Conservation (phyloP, 139 green algal genomes). For the Pseudopediastrum boryanum region DNA sequence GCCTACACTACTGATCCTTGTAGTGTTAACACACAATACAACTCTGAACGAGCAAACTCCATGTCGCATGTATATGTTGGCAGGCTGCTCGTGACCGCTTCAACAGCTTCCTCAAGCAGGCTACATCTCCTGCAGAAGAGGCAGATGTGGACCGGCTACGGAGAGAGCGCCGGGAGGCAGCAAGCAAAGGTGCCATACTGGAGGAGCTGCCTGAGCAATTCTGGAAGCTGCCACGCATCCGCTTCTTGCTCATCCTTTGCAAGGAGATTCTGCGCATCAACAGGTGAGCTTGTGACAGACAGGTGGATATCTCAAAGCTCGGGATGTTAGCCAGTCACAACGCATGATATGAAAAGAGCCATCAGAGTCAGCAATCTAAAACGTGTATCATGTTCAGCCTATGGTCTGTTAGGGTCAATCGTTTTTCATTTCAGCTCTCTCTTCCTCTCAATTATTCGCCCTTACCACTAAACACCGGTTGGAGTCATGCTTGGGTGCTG, state of each 20-base stretch:
- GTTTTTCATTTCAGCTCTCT: not conserved
- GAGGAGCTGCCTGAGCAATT: constrained; percentile 39
- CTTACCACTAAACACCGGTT: no score
- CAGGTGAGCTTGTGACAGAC: not conserved
- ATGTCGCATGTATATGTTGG: no score
- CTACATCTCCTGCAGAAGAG: constrained; percentile 36
- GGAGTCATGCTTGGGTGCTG: no score
- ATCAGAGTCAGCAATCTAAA: not conserved
- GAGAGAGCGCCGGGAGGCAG: constrained; percentile 14
- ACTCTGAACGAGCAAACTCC: no score
- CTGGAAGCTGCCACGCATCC: constrained; percentile 43
- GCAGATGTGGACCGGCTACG: constrained; percentile 45
- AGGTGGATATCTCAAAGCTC: not conserved
- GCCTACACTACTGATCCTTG: no score
- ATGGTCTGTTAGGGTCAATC: not conserved
- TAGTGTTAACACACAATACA: no score
- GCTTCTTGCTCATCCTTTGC: constrained; percentile 53
- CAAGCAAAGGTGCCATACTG: constrained; percentile 2
- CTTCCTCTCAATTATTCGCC: no score
- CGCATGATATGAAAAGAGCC: no score
- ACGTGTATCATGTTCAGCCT: no score
- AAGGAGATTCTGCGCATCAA: constrained; percentile 51
- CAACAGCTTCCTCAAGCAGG: constrained; percentile 42
- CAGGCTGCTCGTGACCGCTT: constrained; percentile 40
- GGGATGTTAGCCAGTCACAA: not conserved